Conservation (phyloP, 2,329 filamentous ascomycete genomes). For the Fusarium hainanense region DNA sequence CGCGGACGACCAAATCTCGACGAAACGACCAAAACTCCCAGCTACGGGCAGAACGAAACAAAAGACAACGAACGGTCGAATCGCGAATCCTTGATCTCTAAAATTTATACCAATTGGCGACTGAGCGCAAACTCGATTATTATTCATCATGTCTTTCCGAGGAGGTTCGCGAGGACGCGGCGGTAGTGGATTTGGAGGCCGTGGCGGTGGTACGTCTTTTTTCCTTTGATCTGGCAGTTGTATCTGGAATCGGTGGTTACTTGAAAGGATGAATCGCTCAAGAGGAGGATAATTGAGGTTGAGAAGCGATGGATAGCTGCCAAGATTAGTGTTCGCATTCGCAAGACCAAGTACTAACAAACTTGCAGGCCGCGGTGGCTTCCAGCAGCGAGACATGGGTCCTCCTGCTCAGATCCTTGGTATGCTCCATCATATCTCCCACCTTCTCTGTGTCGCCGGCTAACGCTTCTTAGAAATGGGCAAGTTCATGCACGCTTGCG, state of each 20-base stretch:
- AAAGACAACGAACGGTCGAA: constrained; percentile 20
- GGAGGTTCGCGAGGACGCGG: constrained; percentile 52
- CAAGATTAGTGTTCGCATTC: constrained; percentile 1
- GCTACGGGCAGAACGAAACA: constrained; percentile 12
- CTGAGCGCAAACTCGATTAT: constrained; percentile 35
- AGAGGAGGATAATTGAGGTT: neutral
- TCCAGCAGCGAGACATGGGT: constrained; percentile 55
- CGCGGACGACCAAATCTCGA: constrained; percentile 27
- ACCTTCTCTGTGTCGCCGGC: neutral
- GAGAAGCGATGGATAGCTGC: neutral
- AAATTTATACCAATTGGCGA: constrained; percentile 19
- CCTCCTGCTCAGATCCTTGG: constrained; percentile 53
- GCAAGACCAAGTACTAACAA: constrained; percentile 26
- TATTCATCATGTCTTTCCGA: constrained; percentile 52
- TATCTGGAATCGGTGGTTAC: neutral
- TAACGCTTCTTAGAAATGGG: constrained; percentile 78
- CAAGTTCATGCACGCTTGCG: constrained; percentile 90
- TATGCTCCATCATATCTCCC: constrained; percentile 36
- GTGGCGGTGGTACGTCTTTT: constrained; percentile 51
- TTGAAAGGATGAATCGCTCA: neutral
- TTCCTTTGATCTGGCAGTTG: neutral
- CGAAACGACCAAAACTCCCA: constrained; percentile 13
- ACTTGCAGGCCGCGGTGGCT: constrained; percentile 51
- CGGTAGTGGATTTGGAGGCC: constrained; percentile 50
- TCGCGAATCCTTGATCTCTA: constrained; percentile 3